Evolutionary conservation across 2,329 filamentous ascomycete species (phyloP).

Genomic region (Pseudocercospora vitis): DNA sequence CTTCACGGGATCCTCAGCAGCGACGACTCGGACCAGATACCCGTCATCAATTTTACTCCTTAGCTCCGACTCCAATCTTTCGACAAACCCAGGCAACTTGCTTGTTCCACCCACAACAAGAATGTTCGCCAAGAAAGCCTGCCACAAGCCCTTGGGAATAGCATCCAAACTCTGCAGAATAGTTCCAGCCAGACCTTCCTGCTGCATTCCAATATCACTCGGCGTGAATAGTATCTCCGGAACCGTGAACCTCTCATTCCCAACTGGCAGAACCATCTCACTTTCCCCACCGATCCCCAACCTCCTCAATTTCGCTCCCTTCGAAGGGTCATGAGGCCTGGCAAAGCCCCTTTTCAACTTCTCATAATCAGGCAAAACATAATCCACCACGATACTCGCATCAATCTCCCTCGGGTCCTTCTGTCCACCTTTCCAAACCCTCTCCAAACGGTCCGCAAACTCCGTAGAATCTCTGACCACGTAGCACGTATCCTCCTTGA

Average conservation of each 20-base stretch:
- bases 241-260: slow-evolving; percentile 87
- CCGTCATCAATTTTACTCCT: slow-evolving; percentile 56
- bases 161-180: slow-evolving; percentile 73
- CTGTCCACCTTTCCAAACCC: slow-evolving; percentile 75
- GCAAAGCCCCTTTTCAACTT: slow-evolving; percentile 65
- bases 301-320: slow-evolving; percentile 55
- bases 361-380: slow-evolving; percentile 82
- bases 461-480: slow-evolving; percentile 45
- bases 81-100: slow-evolving; percentile 75
- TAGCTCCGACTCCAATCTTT: slow-evolving; percentile 58
- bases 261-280: slow-evolving; percentile 82
- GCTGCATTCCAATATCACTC: slow-evolving; percentile 77
- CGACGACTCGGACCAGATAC: slow-evolving; percentile 72
- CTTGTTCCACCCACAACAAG: slow-evolving; percentile 86
- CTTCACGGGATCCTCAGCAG: slow-evolving; percentile 70
- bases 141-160: slow-evolving; percentile 80
- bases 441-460: slow-evolving; percentile 75
- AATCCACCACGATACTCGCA: slow-evolving; percentile 73
- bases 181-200: slow-evolving; percentile 79
- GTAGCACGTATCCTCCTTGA: slow-evolving; percentile 88
- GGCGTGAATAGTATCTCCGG: slow-evolving; percentile 90
- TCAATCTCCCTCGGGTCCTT: slow-evolving; percentile 54
- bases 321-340: slow-evolving; percentile 71
- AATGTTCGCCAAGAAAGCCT: slow-evolving; percentile 80
- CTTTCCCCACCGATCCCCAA: slow-evolving; percentile 49